These are phyloP conservation scores for Epichloe baconii DNA, from an alignment of 2,329 filamentous ascomycete genomes.

Conservation along the genomic window DNA sequence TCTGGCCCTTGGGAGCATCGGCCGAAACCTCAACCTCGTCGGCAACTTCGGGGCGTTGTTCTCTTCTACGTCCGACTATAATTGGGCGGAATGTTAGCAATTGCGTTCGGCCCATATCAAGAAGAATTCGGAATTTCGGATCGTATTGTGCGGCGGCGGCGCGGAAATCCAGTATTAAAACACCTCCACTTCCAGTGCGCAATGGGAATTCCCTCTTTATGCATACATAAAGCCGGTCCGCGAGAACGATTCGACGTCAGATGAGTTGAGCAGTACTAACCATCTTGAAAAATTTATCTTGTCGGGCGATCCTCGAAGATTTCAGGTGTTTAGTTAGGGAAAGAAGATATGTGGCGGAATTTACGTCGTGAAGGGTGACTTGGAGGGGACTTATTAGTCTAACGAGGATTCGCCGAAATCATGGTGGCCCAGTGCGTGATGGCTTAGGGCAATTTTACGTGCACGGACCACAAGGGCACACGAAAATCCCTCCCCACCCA, in stretches of 20 bases:
- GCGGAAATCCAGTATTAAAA: background rate
- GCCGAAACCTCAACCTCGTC: constrained; percentile 93
- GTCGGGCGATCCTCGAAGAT: constrained; percentile 60
- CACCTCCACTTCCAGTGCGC: background rate
- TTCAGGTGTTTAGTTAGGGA: constrained; percentile 20
- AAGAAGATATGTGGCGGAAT: constrained; percentile 13
- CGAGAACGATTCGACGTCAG: background rate
- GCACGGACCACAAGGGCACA: constrained; percentile 31
- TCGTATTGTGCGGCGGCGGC: background rate
- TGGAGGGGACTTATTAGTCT: constrained; percentile 16
- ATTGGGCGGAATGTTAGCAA: constrained; percentile 24
- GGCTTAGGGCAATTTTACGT: constrained; percentile 31
- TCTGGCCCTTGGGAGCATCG: constrained; percentile 84
- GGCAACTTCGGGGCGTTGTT: constrained; percentile 67
- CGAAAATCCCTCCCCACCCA: constrained; percentile 9
- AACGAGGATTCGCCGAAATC: constrained; percentile 26
- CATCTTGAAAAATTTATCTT: constrained; percentile 44
- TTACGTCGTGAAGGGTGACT: constrained; percentile 18
- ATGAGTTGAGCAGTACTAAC: constrained; percentile 28
- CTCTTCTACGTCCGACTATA: constrained; percentile 99
- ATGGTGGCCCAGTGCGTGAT: constrained; percentile 19
- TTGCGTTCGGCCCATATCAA: background rate
- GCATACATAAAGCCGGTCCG: background rate
- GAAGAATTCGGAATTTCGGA: background rate
- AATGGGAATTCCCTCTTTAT: background rate